These are phyloP conservation scores for Claviceps citrina DNA, from an alignment of 2,329 filamentous ascomycete genomes.

Conservation along the genomic window DNA sequence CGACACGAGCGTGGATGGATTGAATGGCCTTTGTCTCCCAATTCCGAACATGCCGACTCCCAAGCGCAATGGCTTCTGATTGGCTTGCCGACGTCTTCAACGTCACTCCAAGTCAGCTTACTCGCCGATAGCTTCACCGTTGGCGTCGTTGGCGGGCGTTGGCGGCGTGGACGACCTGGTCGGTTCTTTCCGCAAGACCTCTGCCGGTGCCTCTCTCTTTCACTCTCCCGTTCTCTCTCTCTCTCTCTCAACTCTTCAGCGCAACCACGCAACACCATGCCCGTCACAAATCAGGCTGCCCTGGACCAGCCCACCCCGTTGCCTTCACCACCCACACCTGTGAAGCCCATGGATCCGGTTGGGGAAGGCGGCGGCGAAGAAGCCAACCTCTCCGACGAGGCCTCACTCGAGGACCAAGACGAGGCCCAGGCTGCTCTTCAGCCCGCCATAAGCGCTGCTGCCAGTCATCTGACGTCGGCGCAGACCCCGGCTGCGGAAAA, in stretches of 20 bases:
- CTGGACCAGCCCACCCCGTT: not conserved
- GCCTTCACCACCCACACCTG: not conserved
- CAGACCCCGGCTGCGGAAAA: constrained; percentile 43
- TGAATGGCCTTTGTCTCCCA: not conserved
- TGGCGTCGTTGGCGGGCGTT: too few species aligned
- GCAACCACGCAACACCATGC: not conserved
- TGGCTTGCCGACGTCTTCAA: not conserved
- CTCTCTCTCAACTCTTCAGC: not conserved
- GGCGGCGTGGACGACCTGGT: too few species aligned
- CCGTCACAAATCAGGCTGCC: not conserved
- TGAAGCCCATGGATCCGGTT: not conserved
- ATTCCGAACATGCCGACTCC: not conserved
- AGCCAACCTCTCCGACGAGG: constrained; percentile 9
- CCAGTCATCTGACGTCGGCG: constrained; percentile 38
- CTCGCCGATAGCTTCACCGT: not conserved
- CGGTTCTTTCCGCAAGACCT: too few species aligned
- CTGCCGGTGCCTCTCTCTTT: too few species aligned
- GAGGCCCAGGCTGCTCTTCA: constrained; percentile 45
- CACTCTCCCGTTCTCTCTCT: not conserved
- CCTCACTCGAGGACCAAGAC: constrained; percentile 29
- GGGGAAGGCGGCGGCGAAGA: constrained; percentile 7
- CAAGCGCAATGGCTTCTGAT: not conserved
- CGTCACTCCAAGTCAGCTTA: not conserved
- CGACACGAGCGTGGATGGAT: too few species aligned
- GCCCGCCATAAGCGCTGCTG: constrained; percentile 40